Evolutionary conservation across 1,139 yeast genomes (phyloP), one percentile per base, ranked within the genome.

Genomic region (Pichia terricola): DNA sequence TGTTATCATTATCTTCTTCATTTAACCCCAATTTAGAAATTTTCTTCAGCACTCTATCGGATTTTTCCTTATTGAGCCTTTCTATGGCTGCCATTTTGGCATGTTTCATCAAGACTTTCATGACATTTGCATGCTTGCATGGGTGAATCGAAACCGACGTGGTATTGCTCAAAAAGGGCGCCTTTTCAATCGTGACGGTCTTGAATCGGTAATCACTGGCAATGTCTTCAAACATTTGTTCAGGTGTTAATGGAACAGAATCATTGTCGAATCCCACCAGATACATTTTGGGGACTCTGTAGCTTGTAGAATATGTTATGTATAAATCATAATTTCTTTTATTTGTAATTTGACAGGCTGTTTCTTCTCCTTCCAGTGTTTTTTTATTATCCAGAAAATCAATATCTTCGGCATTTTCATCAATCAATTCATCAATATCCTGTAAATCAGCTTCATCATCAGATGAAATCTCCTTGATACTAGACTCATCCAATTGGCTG

Each of bases 141-240:
- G 99, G 99, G 60, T 91, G 99, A 43, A 91, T 89, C 7, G 95
- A 86, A 6, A 94, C 89, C 26, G 94, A 74, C 0, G 94, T 84
- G 34, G 91, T 76, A 58, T 80, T 79, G 44, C 75, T 77, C 45
- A 81, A 72, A 55, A 89, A 89, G 4, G 98, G 98, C 6, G 95
- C 80, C 51, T 77, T 79, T 63, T 91, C 99, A 50, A 91, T 89
- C 1, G 99, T 91, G 31, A 94, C 98, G 0, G 99, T 94, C 64
- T 91, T 91, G 58, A 89, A 89, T 58, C 91, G 77, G 64, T 91
- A 91, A 61, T 91, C 99, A 34, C 82, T 76, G 9, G 89, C 77
- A 42, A 91, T 87, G 61, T 91, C 99, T 57, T 89, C 94, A 66
- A 88, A 88, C 97, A 91, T 91, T 57, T 85, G 83, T 33, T 79